Base-by-base conservation (phyloP, 108 stramenopile genomes). In the Cyclotella baltica region DNA sequence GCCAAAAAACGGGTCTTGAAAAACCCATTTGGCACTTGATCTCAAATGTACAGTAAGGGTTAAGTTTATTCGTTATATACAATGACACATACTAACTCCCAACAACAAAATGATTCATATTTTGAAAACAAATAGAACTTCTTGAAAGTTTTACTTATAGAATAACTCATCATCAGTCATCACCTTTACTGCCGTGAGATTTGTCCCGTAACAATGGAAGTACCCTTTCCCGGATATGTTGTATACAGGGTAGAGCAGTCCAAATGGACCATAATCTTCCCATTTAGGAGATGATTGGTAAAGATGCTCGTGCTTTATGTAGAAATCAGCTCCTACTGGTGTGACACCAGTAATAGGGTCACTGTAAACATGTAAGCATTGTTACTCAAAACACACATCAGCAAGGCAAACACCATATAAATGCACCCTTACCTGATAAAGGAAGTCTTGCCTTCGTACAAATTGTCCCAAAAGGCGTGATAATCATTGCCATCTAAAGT, bases 401-500 rank as follows among this genome's bases (percentile, higher is more conserved):
- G 11, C 2, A 2, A 1, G 25, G 11, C 13, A 19, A 1, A 55
- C n/a, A 3, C 1, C 25, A 10, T n/a, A 2, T 25, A 25, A 4
- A 27, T 2, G 2, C 1, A 23, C 1, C 23, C 55, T 25, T 5
- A 55, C 55, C 59, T 62, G 2, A 62, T 15, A 33, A 36, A 62
- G 33, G 13, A 18, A 62, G 59, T 62, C 34, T 11, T 62, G 5
- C 33, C 19, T 36, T 62, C 59, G 31, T 62, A 62, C 10, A 62
- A 20, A 13, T 62, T 20, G 34, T 62, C 59, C 59, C 59, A 62
- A 19, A 62, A 62, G 1, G 59, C 59, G 35, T 62, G 59, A 34
- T 62, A 62, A 15, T 62, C 59, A 9, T 4, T 25, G 3, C 18
- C 10, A 33, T 62, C 59, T 62, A 34, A n/a, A n/a, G n/a, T n/a